Evolutionary conservation across 495 filamentous ascomycete genomes (phyloP), one percentile per base, ranked within the genome.

Genomic region (Penicillium manginii): DNA sequence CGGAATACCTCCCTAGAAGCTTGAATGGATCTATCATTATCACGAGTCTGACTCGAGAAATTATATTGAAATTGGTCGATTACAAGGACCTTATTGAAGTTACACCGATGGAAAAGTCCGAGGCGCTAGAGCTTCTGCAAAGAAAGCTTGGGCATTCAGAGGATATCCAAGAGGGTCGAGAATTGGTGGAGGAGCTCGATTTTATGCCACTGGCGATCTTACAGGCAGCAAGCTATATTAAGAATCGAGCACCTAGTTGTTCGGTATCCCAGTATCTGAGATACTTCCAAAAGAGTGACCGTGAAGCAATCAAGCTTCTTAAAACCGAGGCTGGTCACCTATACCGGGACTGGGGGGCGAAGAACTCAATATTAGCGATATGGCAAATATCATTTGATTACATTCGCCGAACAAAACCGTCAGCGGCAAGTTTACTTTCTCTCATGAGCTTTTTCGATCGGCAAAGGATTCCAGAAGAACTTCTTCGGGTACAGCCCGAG

Each of bases 161-260:
- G 14, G 53, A 26, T 74, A 54, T 69, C 26, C 45, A 15, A 46
- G 37, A 40, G 14, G 15, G 6, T 12, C 37, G 6, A 10, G 14
- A 55, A 23, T 17, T 82, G 11, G 61, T 73, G 18, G 53, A 57
- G 23, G 69, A 61, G 18, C 73, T 84, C 1, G 78, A 80, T 14
- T 70, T 59, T 46, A 71, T 84, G 55, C 78, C 82, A 19, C 73
- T 84, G 11, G 79, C 81, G 8, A 82, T 83, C 23, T 69, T 67
- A 11, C 79, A 84, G 59, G 78, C 78, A 3, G 76, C 76, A 5
- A 71, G 67, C 14, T 83, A 79, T 61, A 82, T 84, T 45, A 54
- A 14, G n/a, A 57, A 65, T 33, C 53, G 63, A 32, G 54, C 54
- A 45, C 68, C 67, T 15, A 49, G 70, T 4, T 40, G 17, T 43